phyloP scores from a whole-genome alignment of 2,329 filamentous ascomycete species.

The Pezizomycotina sp. region DNA sequence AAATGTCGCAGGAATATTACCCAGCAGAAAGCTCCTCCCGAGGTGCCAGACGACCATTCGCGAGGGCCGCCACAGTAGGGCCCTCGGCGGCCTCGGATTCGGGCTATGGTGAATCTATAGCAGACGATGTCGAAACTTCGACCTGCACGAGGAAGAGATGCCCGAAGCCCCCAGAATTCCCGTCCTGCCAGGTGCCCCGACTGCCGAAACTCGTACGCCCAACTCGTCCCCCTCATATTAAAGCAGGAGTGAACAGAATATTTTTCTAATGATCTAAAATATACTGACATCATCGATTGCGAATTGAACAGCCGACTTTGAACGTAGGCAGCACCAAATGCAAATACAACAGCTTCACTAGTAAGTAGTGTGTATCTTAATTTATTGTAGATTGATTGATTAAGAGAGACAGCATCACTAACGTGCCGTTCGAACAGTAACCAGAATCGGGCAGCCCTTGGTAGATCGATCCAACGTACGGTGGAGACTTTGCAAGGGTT shows the following conservation, averaged over 20 bases:
- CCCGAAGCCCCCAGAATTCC: conserved; percentile 18
- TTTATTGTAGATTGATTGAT: no score
- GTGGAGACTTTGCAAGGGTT: conserved; percentile 54
- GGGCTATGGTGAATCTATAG: conserved; percentile 71
- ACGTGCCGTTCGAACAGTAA: conserved; percentile 38
- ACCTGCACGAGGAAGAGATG: conserved; percentile 25
- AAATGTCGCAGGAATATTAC: conserved; percentile 20
- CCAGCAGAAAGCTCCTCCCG: conserved; percentile 19
- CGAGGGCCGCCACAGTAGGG: conserved; percentile 8
- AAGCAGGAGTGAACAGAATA: conserved; percentile 7
- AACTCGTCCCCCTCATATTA: not conserved
- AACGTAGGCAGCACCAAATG: conserved; percentile 53
- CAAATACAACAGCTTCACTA: conserved; percentile 89
- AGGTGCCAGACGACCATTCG: conserved; percentile 15
- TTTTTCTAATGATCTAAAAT: not conserved
- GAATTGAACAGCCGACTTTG: conserved; percentile 36
- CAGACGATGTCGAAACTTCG: conserved; percentile 41
- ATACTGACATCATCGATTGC: conserved; percentile 32
- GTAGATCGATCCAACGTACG: conserved; percentile 69
- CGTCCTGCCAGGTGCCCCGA: conserved; percentile 4
- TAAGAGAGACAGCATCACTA: not conserved
- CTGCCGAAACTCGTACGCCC: conserved; percentile 13
- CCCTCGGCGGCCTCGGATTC: conserved; percentile 42
- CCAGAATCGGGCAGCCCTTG: conserved; percentile 72
- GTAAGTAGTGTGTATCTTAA: conserved; percentile 27